These are phyloP conservation scores for Paecilomyces formosus DNA, from an alignment of 2,329 filamentous ascomycete genomes.

Conservation along the genomic window DNA sequence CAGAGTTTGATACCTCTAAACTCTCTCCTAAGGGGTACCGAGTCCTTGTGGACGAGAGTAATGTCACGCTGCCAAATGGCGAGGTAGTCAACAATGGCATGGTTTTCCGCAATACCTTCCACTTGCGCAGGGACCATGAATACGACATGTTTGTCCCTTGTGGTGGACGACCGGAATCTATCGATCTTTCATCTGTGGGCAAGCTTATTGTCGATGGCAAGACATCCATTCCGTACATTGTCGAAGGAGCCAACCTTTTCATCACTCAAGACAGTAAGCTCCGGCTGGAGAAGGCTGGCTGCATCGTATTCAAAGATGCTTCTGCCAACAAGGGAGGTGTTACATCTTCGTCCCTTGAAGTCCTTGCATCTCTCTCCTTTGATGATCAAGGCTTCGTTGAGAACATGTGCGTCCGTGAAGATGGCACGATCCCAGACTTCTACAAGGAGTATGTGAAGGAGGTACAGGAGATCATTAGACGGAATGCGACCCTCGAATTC, in stretches of 20 bases:
- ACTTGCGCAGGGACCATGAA: slow-evolving; percentile 67
- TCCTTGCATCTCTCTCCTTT: slow-evolving; percentile 88
- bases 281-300: slow-evolving; percentile 88
- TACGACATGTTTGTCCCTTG: slow-evolving; percentile 93
- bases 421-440: slow-evolving; percentile 76
- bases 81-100: slow-evolving; percentile 88
- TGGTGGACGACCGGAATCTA: slow-evolving; percentile 91
- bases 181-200: slow-evolving; percentile 80
- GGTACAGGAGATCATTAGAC: slow-evolving; percentile 83
- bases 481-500: slow-evolving; percentile 89
- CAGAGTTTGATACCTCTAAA: slow-evolving; percentile 75
- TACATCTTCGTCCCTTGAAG: slow-evolving; percentile 92
- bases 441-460: slow-evolving; percentile 89
- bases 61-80: slow-evolving; percentile 78
- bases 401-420: slow-evolving; percentile 83
- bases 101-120: slow-evolving; percentile 94
- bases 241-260: slow-evolving; percentile 97
- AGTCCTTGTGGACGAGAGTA: slow-evolving; percentile 83
- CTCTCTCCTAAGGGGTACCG: slow-evolving; percentile 84
- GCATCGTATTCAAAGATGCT: slow-evolving; percentile 93
- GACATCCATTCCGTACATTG: slow-evolving; percentile 81
- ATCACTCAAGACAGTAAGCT: slow-evolving; percentile 98
- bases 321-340: slow-evolving; percentile 98
- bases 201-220: slow-evolving; percentile 89
- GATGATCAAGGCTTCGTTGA: slow-evolving; percentile 80